Evolutionary conservation across 208 protist genomes (phyloP), one percentile per base, ranked within the genome.

Genomic region (Kentomonas sorsogonicus): DNA sequence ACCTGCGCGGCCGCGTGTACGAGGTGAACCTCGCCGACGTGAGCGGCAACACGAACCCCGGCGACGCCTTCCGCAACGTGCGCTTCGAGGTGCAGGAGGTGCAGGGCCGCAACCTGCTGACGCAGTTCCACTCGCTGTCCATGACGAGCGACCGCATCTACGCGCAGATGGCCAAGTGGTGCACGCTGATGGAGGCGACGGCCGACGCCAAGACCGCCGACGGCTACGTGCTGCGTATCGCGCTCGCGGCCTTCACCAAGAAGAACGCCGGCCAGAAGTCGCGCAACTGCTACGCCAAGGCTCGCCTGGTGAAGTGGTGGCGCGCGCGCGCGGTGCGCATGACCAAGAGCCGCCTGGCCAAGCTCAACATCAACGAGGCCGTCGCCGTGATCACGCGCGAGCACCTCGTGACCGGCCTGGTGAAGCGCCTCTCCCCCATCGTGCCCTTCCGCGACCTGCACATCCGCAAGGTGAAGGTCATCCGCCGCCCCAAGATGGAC

Each of bases 161-260:
- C 53, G 98, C 91, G 50, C 80, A 99, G 30, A 83, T 99, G 67
- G 88, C 92, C 63, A 99, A 99, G 93, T 99, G 98, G 97, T 96
- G 97, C 64, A 97, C 97, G 23, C 89, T 98, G 22, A 99, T 99
- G 63, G 97, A 99, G 85, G 74, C 84, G 47, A 70, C 75, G 40
- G 83, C 96, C 30, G 89, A 98, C 56, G 94, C 98, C 60, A 98
- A 95, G 79, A 99, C 98, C 30, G 92, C 86, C 16, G 98, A 99
- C 77, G 97, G 97, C 50, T 99, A 98, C 76, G 63, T 76, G 52
- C 51, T 99, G 27, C 93, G 98, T 63, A 52, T 99, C 51, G 99
- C 99, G 81, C 78, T 87, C 78, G 97, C 99, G 57, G 97, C 77
- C 56, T 99, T 99, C 94, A 99, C 98, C 66, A 96, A 96, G 69